Percentiles rank a stretch among this genome's conserved stretches.
These are phyloP conservation scores for Pochonia chlamydosporia DNA, from an alignment of 2,329 filamentous ascomycete genomes.

Conservation along the genomic window DNA sequence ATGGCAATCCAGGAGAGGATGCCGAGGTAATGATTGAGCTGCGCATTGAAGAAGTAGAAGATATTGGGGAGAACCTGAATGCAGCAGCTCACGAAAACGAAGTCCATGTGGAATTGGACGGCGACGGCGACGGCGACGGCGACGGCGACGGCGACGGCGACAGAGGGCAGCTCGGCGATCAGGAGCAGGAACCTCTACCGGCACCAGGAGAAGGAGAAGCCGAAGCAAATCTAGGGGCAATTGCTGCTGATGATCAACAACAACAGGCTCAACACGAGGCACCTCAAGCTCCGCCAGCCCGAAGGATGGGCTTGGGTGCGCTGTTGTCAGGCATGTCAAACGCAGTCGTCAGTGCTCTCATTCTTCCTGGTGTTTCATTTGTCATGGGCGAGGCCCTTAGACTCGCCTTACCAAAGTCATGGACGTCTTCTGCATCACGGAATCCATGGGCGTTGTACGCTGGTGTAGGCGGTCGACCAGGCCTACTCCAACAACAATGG, in stretches of 20 bases:
- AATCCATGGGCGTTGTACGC: slow-evolving; percentile 16
- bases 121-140: background rate
- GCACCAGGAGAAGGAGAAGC: background rate
- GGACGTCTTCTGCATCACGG: slow-evolving; percentile 45
- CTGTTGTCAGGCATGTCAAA: slow-evolving; percentile 40
- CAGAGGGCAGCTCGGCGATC: background rate
- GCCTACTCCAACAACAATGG: slow-evolving; percentile 78
- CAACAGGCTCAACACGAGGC: slow-evolving; percentile 23
- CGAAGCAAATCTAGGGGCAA: slow-evolving; percentile 1
- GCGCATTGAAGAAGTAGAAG: slow-evolving; percentile 25
- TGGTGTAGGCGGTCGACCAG: slow-evolving; percentile 37
- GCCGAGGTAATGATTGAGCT: slow-evolving; percentile 26
- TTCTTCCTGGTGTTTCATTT: slow-evolving; percentile 78
- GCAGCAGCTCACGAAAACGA: slow-evolving; percentile 32
- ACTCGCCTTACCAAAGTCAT: slow-evolving; percentile 58
- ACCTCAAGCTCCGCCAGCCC: slow-evolving; percentile 28
- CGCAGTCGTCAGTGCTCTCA: slow-evolving; percentile 50
- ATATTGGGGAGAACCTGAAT: slow-evolving; percentile 22
- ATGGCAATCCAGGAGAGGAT: slow-evolving; percentile 13
- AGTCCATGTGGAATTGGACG: slow-evolving; percentile 12
- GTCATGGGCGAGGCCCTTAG: slow-evolving; percentile 72
- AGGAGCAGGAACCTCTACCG: background rate
- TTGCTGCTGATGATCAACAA: slow-evolving; percentile 9
- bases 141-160: too few relatives aligned
- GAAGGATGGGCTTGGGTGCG: slow-evolving; percentile 26